Conservation (phyloP, 768 basidiomycete genomes). For the Plicaturopsis crispa region DNA sequence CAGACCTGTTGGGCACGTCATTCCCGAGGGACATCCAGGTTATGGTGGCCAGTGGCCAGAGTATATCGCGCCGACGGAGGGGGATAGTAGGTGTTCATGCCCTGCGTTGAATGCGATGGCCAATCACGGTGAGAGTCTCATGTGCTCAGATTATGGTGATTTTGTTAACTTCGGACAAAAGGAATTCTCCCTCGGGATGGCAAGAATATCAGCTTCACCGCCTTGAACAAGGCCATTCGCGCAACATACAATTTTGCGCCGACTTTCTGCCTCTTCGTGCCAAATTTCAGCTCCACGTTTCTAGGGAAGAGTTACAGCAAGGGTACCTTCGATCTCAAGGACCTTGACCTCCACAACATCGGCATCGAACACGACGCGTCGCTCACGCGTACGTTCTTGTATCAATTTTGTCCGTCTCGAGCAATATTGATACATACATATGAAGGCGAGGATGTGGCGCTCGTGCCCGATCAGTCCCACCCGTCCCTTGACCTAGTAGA, state of each 20-base stretch:
- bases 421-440: neutral
- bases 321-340: constrained; percentile 57
- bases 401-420: neutral
- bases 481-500: constrained; percentile 43
- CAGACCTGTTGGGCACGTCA: constrained; percentile 45
- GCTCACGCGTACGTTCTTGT: constrained; percentile 16
- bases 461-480: constrained; percentile 44
- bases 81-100: constrained; percentile 67
- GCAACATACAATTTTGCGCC: constrained; percentile 64
- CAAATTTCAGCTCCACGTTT: constrained; percentile 50
- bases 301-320: constrained; percentile 46
- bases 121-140: constrained; percentile 55
- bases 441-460: constrained; percentile 44
- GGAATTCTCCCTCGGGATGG: constrained; percentile 54
- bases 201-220: constrained; percentile 56
- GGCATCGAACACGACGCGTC: constrained; percentile 26
- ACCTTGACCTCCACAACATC: constrained; percentile 65
- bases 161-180: constrained; percentile 3
- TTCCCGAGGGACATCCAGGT: constrained; percentile 47
- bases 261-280: constrained; percentile 61
- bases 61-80: constrained; percentile 45
- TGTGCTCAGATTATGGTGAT: neutral
- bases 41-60: constrained; percentile 63
- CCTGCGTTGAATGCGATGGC: constrained; percentile 77
- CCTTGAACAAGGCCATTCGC: constrained; percentile 34